phyloP scores from a whole-genome alignment of 306 rosid species.

The Delonix regia region DNA sequence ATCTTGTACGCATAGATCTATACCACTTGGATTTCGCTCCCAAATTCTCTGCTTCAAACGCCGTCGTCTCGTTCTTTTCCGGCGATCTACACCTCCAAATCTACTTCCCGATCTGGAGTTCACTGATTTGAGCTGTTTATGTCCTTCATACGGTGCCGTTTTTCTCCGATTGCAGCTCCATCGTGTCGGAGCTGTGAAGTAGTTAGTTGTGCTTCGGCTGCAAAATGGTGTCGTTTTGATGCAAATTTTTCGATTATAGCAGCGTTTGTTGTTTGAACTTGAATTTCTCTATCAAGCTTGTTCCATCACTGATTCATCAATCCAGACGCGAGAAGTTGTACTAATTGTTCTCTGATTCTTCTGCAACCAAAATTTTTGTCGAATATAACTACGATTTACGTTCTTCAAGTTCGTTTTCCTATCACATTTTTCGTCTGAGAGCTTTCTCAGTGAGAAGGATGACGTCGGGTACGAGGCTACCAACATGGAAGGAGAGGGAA shows the following conservation, averaged over 20 bases:
- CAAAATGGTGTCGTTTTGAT: neutral
- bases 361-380: neutral
- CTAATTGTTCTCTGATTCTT: neutral
- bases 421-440: conserved; percentile 14
- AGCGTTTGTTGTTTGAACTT: neutral
- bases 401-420: neutral
- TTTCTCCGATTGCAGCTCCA: conserved; percentile 1
- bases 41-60: neutral
- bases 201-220: neutral
- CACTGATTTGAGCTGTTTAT: neutral
- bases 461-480: conserved; percentile 80
- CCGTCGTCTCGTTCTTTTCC: neutral
- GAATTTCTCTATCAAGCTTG: neutral
- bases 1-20: neutral
- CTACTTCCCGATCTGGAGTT: neutral
- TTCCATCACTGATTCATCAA: neutral
- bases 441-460: conserved; percentile 39
- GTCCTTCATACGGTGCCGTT: neutral
- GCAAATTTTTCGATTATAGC: neutral
- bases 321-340: neutral
- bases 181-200: conserved; percentile 3
- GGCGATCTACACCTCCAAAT: neutral
- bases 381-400: neutral
- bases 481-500: conserved; percentile 91
- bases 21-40: neutral